These are phyloP conservation scores for Tricholoma matsutake DNA, from an alignment of 768 basidiomycete genomes.

Conservation along the genomic window DNA sequence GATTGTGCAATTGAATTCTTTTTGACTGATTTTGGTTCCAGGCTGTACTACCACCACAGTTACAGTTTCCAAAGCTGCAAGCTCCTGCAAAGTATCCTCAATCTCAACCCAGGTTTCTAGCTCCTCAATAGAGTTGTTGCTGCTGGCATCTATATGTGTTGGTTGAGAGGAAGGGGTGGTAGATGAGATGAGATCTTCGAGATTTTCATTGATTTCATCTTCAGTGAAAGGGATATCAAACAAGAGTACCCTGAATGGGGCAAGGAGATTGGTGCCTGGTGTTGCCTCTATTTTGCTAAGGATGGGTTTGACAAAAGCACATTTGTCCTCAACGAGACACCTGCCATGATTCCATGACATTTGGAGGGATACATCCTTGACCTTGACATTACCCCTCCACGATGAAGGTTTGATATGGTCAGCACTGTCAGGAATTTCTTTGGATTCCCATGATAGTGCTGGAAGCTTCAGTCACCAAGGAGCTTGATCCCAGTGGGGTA, in stretches of 20 bases:
- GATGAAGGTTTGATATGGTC: too few species aligned
- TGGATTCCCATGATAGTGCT: too few species aligned
- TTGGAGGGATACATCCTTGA: conserved; percentile 21
- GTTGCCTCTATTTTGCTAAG: background rate
- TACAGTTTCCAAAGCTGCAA: background rate
- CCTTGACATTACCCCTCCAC: conserved; percentile 28
- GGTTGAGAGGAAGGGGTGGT: background rate
- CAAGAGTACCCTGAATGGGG: conserved; percentile 10
- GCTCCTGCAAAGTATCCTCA: too few species aligned
- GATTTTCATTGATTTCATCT: conserved; percentile 1
- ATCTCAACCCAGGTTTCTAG: background rate
- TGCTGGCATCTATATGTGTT: background rate
- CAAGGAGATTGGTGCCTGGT: conserved; percentile 7
- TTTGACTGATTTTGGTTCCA: background rate
- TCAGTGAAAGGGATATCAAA: background rate
- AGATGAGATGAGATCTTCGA: background rate
- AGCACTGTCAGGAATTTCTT: too few species aligned
- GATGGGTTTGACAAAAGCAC: background rate
- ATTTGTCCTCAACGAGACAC: conserved; percentile 14
- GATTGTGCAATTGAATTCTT: background rate
- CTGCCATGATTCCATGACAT: conserved; percentile 29
- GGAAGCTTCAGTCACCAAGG: conserved; percentile 32
- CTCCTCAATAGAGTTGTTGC: background rate
- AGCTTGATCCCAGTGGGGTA: conserved; percentile 36
- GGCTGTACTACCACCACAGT: background rate